Percentiles rank a stretch among this genome's conserved stretches.
Evolutionary conservation across 352 stramenopile species (phyloP).

Genomic region (Phytopythium ostracodes): DNA sequence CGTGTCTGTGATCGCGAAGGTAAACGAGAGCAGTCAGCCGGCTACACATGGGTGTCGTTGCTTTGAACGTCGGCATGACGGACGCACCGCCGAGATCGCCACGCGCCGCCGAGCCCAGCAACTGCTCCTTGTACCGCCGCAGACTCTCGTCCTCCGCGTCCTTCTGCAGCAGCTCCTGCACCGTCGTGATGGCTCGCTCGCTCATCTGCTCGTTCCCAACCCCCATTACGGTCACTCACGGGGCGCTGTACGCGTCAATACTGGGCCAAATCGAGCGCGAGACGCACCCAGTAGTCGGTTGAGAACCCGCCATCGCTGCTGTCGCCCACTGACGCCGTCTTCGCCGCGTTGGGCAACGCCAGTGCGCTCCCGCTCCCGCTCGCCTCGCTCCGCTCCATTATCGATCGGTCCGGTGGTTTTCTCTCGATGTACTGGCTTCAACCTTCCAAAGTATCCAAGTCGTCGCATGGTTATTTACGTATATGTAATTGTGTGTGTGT

Average conservation of each 20-base stretch:
- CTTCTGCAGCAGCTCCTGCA: conserved; percentile 71
- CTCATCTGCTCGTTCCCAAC: conserved; percentile 39
- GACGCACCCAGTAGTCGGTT: conserved; percentile 45
- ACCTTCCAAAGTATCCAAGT: too few relatives aligned
- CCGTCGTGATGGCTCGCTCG: conserved; percentile 45
- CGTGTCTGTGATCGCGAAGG: conserved; percentile 48
- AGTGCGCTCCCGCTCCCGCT: neutral
- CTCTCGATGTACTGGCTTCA: too few relatives aligned
- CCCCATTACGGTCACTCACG: neutral
- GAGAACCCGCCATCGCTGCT: conserved; percentile 28
- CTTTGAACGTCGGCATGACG: neutral
- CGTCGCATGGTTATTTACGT: too few relatives aligned
- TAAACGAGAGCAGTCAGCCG: too few relatives aligned
- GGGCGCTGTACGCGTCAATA: neutral
- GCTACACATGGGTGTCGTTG: too few relatives aligned
- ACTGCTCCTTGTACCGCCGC: conserved; percentile 80
- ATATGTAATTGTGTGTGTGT: too few relatives aligned
- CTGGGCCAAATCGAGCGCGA: neutral
- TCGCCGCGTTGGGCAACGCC: conserved; percentile 12
- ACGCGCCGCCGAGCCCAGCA: conserved; percentile 70
- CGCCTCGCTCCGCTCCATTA: conserved; percentile 8
- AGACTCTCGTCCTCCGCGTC: conserved; percentile 84
- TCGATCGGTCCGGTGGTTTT: too few relatives aligned
- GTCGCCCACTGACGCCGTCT: conserved; percentile 21
- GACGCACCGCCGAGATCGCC: conserved; percentile 71